phyloP scores from a whole-genome alignment of 805 yeast species.

The Hanseniaspora clermontiae region DNA sequence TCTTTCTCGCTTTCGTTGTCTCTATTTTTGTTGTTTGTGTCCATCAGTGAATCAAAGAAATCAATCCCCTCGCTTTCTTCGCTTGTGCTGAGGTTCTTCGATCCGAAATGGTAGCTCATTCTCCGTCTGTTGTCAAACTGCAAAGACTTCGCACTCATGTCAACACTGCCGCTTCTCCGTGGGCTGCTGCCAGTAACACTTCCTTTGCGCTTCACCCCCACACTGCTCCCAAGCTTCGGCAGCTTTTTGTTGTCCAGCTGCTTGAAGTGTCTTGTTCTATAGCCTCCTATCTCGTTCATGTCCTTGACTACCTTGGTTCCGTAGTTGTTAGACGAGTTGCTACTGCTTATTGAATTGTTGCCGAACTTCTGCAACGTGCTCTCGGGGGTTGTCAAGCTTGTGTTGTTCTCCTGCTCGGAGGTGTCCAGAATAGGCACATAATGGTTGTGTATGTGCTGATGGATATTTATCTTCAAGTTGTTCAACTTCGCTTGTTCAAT shows the following conservation, averaged over 20 bases:
- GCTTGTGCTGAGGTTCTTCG: neutral
- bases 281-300: conserved; percentile 37
- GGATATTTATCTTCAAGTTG: conserved; percentile 53
- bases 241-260: conserved; percentile 29
- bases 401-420: conserved; percentile 9
- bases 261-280: conserved; percentile 59
- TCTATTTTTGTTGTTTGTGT: neutral
- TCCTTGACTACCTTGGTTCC: conserved; percentile 18
- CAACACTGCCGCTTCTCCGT: neutral
- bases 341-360: conserved; percentile 2
- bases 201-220: neutral
- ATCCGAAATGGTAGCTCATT: neutral
- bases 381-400: neutral
- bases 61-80: neutral
- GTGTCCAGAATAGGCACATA: conserved; percentile 35
- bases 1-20: neutral
- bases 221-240: conserved; percentile 27
- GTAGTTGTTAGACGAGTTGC: conserved; percentile 14
- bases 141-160: neutral
- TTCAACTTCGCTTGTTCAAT: conserved; percentile 48
- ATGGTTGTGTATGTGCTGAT: conserved; percentile 78
- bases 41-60: conserved; percentile 5
- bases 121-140: neutral
- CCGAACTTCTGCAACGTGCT: neutral
- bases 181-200: neutral